A percentile compares a stretch with the other conserved stretches of the same genome.
Conservation (phyloP, 306 rosid species). For the Quercus mongolica region DNA sequence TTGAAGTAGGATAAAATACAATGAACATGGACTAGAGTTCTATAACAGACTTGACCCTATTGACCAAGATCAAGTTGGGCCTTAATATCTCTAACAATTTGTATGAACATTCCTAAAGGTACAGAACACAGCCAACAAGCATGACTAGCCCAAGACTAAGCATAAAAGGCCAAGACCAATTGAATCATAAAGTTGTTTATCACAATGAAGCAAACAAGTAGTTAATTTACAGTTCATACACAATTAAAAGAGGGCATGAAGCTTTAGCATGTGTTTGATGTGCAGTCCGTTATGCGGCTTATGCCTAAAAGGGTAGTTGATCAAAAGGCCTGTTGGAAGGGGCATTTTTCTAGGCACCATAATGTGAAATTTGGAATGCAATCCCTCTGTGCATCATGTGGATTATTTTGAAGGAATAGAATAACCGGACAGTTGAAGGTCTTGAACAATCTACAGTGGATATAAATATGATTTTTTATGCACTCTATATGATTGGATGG, state of each 20-base stretch:
- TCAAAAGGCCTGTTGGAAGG: too few species aligned
- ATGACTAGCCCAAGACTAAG: neutral
- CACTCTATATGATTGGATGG: too few species aligned
- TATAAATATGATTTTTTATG: too few species aligned
- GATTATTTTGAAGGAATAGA: too few species aligned
- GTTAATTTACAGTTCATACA: neutral
- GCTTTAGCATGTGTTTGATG: neutral
- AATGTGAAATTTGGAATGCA: too few species aligned
- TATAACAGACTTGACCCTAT: slow-evolving; percentile 59
- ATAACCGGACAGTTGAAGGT: too few species aligned
- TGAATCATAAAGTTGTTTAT: neutral
- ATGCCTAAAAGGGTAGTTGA: too few species aligned
- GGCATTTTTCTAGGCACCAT: too few species aligned
- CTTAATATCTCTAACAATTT: neutral
- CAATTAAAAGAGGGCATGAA: neutral
- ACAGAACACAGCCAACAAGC: neutral
- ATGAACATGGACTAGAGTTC: slow-evolving; percentile 51
- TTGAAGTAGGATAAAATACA: too few species aligned
- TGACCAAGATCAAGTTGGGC: slow-evolving; percentile 21
- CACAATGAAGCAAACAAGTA: neutral
- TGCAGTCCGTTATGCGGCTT: neutral
- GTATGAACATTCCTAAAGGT: neutral
- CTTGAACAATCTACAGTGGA: too few species aligned
- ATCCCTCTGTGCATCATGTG: too few species aligned
- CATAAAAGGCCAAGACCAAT: neutral